Evolutionary conservation across 1,284 basidiomycete genomes (phyloP).

Genomic region (Lentinus polychrous): DNA sequence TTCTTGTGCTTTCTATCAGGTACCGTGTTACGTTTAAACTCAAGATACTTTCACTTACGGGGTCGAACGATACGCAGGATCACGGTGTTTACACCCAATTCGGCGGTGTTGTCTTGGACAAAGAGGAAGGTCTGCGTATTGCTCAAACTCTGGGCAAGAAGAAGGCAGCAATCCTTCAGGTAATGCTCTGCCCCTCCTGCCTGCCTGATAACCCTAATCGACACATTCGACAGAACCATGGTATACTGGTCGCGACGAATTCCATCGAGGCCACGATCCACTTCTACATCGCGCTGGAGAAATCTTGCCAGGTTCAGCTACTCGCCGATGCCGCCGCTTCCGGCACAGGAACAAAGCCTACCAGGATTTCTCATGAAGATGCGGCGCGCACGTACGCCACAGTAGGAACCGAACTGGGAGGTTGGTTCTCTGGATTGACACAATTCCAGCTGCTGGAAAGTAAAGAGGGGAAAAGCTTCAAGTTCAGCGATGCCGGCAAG

Average conservation of each 20-base stretch:
- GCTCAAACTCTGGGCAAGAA: conserved; percentile 43
- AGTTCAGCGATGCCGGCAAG: conserved; percentile 7
- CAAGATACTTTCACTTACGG: neutral
- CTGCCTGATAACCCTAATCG: conserved; percentile 11
- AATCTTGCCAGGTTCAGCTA: conserved; percentile 44
- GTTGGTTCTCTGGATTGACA: conserved; percentile 32
- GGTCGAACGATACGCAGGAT: conserved; percentile 18
- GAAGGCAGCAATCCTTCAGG: conserved; percentile 25
- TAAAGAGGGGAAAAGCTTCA: conserved; percentile 25
- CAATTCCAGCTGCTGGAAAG: conserved; percentile 33
- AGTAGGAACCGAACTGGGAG: conserved; percentile 26
- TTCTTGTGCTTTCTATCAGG: conserved; percentile 38
- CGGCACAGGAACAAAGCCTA: conserved; percentile 24
- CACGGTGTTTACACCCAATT: conserved; percentile 39
- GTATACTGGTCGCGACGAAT: conserved; percentile 41
- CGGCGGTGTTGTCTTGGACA: conserved; percentile 53
- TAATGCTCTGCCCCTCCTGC: no score
- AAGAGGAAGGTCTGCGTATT: conserved; percentile 51
- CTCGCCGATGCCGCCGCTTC: conserved; percentile 41
- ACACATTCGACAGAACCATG: conserved; percentile 44
- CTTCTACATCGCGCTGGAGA: conserved; percentile 34
- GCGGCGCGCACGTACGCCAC: conserved; percentile 22
- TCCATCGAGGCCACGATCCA: conserved; percentile 35
- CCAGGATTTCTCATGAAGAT: conserved; percentile 22
- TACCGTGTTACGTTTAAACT: conserved; percentile 1